A percentile compares a stretch with the other conserved stretches of the same genome.
Evolutionary conservation across 2,329 filamentous ascomycete genomes (phyloP).

Genomic region (Alternaria panax): DNA sequence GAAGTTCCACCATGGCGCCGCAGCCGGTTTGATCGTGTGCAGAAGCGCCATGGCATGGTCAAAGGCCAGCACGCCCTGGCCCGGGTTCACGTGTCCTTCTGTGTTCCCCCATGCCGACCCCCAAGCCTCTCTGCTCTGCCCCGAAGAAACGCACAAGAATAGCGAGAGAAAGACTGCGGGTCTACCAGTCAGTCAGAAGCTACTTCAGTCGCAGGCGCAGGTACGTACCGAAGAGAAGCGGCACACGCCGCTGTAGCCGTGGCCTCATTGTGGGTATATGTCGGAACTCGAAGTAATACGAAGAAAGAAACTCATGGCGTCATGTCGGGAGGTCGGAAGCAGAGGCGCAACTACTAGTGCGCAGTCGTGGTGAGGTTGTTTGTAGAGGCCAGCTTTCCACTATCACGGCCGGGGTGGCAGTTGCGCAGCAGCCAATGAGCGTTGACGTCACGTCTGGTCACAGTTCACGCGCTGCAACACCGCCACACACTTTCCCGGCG

Average conservation of each 20-base stretch:
- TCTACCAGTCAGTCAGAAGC: constrained; percentile 31
- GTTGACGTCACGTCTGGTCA: constrained; percentile 33
- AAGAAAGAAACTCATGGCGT: constrained; percentile 41
- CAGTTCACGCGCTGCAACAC: constrained; percentile 12
- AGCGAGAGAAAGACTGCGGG: constrained; percentile 42
- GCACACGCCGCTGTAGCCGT: constrained; percentile 46
- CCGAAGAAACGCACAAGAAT: constrained; percentile 32
- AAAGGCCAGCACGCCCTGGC: constrained; percentile 37
- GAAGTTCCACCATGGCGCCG: constrained; percentile 50
- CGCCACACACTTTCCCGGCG: neutral
- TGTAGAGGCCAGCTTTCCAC: constrained; percentile 48
- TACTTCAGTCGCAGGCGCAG: constrained; percentile 8
- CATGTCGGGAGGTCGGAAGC: constrained; percentile 27
- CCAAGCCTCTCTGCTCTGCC: constrained; percentile 20
- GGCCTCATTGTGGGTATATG: constrained; percentile 42
- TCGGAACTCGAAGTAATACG: constrained; percentile 20
- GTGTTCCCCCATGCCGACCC: constrained; percentile 31
- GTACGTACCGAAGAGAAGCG: constrained; percentile 45
- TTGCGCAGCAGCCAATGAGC: constrained; percentile 41
- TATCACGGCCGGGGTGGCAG: constrained; percentile 25
- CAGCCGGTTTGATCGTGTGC: constrained; percentile 52
- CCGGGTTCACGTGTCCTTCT: constrained; percentile 18
- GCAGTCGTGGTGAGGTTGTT: constrained; percentile 30
- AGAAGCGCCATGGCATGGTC: constrained; percentile 53
- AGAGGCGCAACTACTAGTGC: constrained; percentile 21